Conservation (phyloP, 495 filamentous ascomycete species). For the Astrothelium subdiscretum region DNA sequence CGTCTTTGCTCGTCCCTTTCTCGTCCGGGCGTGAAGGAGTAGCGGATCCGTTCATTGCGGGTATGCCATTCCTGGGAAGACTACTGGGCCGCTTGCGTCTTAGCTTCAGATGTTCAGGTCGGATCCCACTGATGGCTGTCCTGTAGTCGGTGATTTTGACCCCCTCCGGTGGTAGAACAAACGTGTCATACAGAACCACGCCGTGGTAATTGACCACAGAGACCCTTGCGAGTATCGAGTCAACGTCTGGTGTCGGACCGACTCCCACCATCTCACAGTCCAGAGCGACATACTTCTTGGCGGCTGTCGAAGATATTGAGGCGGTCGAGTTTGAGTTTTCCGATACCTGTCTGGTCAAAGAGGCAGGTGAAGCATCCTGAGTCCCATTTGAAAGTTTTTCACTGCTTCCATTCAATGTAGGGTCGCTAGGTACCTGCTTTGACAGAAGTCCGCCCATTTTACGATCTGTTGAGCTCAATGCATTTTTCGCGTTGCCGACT, state of each 20-base stretch:
- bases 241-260: constrained; percentile 41
- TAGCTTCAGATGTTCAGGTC: constrained; percentile 48
- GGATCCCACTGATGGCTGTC: constrained; percentile 72
- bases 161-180: constrained; percentile 60
- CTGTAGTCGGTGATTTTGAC: constrained; percentile 69
- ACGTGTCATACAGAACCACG: constrained; percentile 81
- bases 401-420: constrained; percentile 13
- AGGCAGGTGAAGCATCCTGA: constrained; percentile 8
- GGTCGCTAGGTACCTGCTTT: constrained; percentile 25
- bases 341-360: neutral
- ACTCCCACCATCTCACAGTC: constrained; percentile 99
- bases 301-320: constrained; percentile 30
- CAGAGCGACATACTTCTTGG: constrained; percentile 67
- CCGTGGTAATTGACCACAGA: constrained; percentile 89
- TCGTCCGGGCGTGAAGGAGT: constrained; percentile 69
- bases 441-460: constrained; percentile 30
- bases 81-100: constrained; percentile 55
- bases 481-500: constrained; percentile 61
- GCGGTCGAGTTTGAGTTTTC: constrained; percentile 36
- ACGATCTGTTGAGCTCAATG: constrained; percentile 31
- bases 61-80: constrained; percentile 76
- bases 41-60: constrained; percentile 62
- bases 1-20: no score
- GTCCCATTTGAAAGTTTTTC: neutral
- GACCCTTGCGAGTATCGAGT: constrained; percentile 68